Evolutionary conservation across 179 eudicot species (phyloP), one percentile per base, ranked within the genome.

Genomic region (Beta corolliflora): DNA sequence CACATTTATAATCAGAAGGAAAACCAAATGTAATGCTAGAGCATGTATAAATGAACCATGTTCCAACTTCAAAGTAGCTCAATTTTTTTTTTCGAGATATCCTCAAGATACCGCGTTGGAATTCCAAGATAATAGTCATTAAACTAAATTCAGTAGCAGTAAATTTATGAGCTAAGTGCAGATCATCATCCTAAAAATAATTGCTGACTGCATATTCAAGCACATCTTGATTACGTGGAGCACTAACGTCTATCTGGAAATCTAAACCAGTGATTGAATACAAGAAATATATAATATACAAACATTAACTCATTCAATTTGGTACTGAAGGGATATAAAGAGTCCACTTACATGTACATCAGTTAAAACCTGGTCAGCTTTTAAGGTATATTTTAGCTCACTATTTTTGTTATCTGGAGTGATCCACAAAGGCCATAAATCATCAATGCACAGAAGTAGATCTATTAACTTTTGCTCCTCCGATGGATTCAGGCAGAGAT

Each of bases 401-500:
- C 84, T 83, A 36, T 65, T 68, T 76, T 52, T 76, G 41, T 59
- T n/a, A 86, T 81, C 89, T 10, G 92, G 95, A 78, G 74, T 67
- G 82, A 91, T 78, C 95, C 93, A 93, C 60, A 73, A 75, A 23
- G 99, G 98, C 97, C 98, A 94, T 45, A 68, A 65, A 61, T 84
- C 89, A 91, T 87, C 83, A 81, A 86, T 81, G 75, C 89, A 83
- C 46, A 96, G 79, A 74, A 96, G 91, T 73, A 86, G 77, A 82
- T 96, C 93, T 67, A 96, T 81, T 80, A 94, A 81, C 75, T 86
- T 82, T 81, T 94, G 97, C 88, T 94, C 97, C 85, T 96, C 97
- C 61, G 76, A 73, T 70, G 81, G 87, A 85, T 85, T 84, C 82
- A 72, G 81, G 85, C 91, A 91, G 75, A 91, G 81, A 86, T 84